Evolutionary conservation across 139 green algal species (phyloP), one percentile per base, ranked within the genome.

Genomic region (Volvox reticuliferus): DNA sequence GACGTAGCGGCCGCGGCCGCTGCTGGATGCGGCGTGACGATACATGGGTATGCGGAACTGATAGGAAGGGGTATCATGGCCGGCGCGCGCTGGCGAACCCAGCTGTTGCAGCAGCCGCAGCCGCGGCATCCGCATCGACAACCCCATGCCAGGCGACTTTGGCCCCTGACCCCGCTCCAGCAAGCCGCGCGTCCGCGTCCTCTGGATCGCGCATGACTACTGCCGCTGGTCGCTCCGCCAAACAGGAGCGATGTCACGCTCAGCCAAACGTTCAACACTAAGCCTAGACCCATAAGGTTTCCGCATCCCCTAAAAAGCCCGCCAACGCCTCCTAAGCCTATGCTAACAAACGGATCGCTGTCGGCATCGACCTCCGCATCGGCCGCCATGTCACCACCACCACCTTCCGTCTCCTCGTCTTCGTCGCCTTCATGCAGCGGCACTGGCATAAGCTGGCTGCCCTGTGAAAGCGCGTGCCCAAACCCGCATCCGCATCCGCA

Each of bases 41-140:
- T 90, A 73, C 86, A 90, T 18, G 75, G 86, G 55, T 85, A 84
- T 44, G 73, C 22, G 19, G 86, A 63, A 61, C 86, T 84, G 50
- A 90, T 90, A 32, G 86, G 73, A 22, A 90, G 73, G 0, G 86
- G 26, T 22, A 90, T n/a, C 73, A 84, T 65, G 19, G 85, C n/a
- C 32, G 71, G 35, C n/a, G 55, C 73, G 26, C 71, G 71, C 14
- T 30, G 71, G 26, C 69, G 20, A 6, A n/a, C 14, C 1, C 36
- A 1, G 32, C 63, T 2, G n/a, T 28, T 24, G 12, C 32, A 65
- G 37, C 21, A 71, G 81, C 61, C 0, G 28, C 44, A 55, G 44
- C 61, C 24, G 84, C 69, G n/a, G 68, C 62, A 68, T 35, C 84
- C n/a, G n/a, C n/a, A n/a, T n/a, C n/a, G n/a, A n/a, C n/a, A n/a